Conservation (phyloP, 73 alveolate species). For the Paramecium primaurelia region DNA sequence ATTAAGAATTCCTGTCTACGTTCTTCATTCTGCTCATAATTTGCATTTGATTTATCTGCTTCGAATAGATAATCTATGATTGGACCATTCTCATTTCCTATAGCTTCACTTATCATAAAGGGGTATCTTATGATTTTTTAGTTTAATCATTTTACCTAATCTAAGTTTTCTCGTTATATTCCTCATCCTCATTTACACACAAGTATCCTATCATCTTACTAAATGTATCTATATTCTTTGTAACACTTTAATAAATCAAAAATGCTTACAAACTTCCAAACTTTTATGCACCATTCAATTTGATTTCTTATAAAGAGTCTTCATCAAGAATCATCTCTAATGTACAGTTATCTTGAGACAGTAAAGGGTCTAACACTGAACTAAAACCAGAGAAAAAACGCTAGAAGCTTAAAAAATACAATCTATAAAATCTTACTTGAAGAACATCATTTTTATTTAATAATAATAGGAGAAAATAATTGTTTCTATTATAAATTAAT, state of each 20-base stretch:
- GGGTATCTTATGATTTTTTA: constrained; percentile 12
- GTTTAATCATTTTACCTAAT: constrained; percentile 1
- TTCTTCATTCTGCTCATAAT: constrained; percentile 9
- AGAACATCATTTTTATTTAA: constrained; percentile 19
- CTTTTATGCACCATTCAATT: not conserved
- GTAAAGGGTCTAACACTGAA: not conserved
- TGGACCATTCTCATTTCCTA: constrained; percentile 15
- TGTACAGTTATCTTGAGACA: not conserved
- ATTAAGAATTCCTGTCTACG: not conserved
- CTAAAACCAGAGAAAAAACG: constrained; percentile 18
- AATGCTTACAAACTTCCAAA: constrained; percentile 14
- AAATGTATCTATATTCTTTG: constrained; percentile 10
- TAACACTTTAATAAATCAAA: not conserved
- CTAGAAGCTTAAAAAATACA: not conserved
- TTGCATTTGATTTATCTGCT: not conserved
- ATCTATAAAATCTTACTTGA: constrained; percentile 21
- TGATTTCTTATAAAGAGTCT: not conserved
- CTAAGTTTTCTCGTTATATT: not conserved
- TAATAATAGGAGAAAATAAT: not conserved
- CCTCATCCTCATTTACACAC: not conserved
- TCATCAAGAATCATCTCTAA: constrained; percentile 22
- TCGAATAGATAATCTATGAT: constrained; percentile 27
- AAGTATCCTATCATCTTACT: not conserved
- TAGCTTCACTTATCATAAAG: constrained; percentile 33
- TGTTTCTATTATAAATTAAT: not conserved